phyloP scores from a whole-genome alignment of 768 basidiomycete genomes.

The Leccinum uliginosum region DNA sequence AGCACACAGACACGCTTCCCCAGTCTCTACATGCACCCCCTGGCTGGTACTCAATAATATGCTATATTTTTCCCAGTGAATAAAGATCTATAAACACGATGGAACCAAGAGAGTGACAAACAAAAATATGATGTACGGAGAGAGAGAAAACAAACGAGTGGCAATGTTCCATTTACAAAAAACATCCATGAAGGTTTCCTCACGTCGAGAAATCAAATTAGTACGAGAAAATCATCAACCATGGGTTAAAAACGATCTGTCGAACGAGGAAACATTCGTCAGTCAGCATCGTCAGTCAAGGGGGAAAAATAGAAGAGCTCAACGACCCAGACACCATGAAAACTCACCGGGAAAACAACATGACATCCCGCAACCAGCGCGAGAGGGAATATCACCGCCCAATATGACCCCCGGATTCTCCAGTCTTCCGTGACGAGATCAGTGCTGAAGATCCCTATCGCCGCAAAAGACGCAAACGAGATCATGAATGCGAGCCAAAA shows the following conservation, averaged over 20 bases:
- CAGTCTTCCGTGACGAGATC: slow-evolving; percentile 57
- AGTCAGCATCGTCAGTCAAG: background rate
- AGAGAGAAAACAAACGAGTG: background rate
- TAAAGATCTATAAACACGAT: background rate
- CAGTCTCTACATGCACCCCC: background rate
- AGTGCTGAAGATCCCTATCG: slow-evolving; percentile 52
- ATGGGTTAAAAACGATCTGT: slow-evolving; percentile 81
- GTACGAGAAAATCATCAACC: slow-evolving; percentile 81
- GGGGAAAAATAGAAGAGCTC: background rate
- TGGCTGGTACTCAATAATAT: background rate
- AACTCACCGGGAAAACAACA: slow-evolving; percentile 73
- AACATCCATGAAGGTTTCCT: background rate
- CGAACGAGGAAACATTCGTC: background rate
- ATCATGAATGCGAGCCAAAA: slow-evolving; percentile 66
- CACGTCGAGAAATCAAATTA: slow-evolving; percentile 7
- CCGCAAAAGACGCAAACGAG: slow-evolving; percentile 45
- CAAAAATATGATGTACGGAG: background rate
- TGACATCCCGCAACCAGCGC: slow-evolving; percentile 64
- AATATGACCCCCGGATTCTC: slow-evolving; percentile 55
- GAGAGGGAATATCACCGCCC: slow-evolving; percentile 77
- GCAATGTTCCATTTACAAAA: background rate
- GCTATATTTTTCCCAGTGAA: background rate
- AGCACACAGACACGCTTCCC: background rate
- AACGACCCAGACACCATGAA: background rate
- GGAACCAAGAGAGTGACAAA: background rate